Conservation (phyloP, 1,284 basidiomycete species). For the Malassezia furfur region DNA sequence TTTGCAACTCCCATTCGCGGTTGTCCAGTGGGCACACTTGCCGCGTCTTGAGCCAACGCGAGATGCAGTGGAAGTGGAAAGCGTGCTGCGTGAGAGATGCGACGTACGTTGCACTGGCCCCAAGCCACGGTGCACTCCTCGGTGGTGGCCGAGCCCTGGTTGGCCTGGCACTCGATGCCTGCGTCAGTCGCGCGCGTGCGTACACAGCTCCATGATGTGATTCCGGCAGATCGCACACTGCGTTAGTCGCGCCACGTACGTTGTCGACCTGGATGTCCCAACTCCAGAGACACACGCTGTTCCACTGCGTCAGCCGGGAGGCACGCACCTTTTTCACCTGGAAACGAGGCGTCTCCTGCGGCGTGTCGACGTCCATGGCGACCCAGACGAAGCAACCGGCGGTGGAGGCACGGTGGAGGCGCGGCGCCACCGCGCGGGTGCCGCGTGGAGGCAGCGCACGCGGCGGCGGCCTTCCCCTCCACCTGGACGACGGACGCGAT, state of each 20-base stretch:
- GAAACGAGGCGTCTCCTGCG: slow-evolving; percentile 37
- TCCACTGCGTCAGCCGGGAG: slow-evolving; percentile 31
- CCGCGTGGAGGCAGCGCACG: no score
- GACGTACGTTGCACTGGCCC: slow-evolving; percentile 91
- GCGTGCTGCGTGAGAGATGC: slow-evolving; percentile 62
- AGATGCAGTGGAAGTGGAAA: slow-evolving; percentile 99
- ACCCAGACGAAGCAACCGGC: no score
- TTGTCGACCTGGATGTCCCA: slow-evolving; percentile 48
- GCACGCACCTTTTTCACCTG: slow-evolving; percentile 46
- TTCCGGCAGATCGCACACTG: slow-evolving; percentile 48
- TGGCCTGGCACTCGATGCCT: slow-evolving; percentile 99
- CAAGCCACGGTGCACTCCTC: slow-evolving; percentile 98
- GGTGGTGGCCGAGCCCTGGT: slow-evolving; percentile 88
- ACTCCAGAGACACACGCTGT: slow-evolving; percentile 45
- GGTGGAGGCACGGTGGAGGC: background rate
- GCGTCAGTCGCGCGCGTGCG: slow-evolving; percentile 16
- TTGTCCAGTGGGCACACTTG: slow-evolving; percentile 98
- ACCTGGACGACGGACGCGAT: no score
- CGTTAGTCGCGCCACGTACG: slow-evolving; percentile 23
- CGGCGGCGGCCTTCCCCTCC: no score
- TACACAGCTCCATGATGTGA: slow-evolving; percentile 48
- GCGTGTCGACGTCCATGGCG: slow-evolving; percentile 33
- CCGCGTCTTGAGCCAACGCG: slow-evolving; percentile 96
- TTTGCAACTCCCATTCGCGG: slow-evolving; percentile 75
- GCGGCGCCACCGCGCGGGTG: no score